These are phyloP conservation scores for Prunus mira DNA, from an alignment of 306 rosid species.

Conservation along the genomic window DNA sequence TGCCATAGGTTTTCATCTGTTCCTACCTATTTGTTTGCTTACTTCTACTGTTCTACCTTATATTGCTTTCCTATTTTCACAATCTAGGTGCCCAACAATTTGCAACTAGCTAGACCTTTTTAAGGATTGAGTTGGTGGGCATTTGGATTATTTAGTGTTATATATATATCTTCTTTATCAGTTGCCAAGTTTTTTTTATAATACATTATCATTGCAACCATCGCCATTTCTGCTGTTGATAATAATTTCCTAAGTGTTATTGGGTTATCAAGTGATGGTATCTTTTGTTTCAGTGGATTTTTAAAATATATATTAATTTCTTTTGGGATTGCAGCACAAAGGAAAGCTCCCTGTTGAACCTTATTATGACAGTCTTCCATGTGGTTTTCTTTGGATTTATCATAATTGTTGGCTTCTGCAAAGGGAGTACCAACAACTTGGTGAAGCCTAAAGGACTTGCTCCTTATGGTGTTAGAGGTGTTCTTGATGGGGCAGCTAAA, in stretches of 20 bases:
- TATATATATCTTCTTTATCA: background rate
- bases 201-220: too few species aligned
- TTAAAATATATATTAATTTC: slow-evolving; percentile 26
- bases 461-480: slow-evolving; percentile 68
- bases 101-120: background rate
- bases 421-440: slow-evolving; percentile 67
- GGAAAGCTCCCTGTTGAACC: slow-evolving; percentile 86
- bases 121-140: background rate
- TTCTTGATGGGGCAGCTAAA: slow-evolving; percentile 87
- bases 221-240: too few species aligned
- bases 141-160: background rate
- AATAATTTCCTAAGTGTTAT: background rate
- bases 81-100: background rate
- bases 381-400: slow-evolving; percentile 85
- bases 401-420: slow-evolving; percentile 62
- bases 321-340: slow-evolving; percentile 64
- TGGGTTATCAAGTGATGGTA: slow-evolving; percentile 5
- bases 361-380: slow-evolving; percentile 83
- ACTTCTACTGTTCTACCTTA: background rate
- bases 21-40: background rate
- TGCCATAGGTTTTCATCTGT: slow-evolving; percentile 60
- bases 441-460: slow-evolving; percentile 65
- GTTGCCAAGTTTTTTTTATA: background rate
- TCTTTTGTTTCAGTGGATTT: slow-evolving; percentile 30
- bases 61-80: background rate